Percentiles rank a stretch among this genome's conserved stretches.
These are phyloP conservation scores for Microthlaspi erraticum DNA, from an alignment of 345 rosid genomes.

Conservation along the genomic window DNA sequence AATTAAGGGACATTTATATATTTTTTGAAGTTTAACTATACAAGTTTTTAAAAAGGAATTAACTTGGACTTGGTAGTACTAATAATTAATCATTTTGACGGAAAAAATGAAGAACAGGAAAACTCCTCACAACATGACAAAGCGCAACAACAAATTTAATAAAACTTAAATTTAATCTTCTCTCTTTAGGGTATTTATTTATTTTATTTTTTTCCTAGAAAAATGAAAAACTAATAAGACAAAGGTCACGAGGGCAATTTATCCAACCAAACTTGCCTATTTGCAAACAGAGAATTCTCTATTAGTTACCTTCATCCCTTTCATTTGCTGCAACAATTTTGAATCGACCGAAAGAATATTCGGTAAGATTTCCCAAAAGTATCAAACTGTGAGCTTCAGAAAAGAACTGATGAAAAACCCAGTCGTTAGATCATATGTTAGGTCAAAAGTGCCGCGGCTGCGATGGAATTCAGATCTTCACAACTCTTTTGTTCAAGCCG, in stretches of 20 bases:
- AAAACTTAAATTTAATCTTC: constrained; percentile 18
- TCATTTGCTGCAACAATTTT: constrained; percentile 17
- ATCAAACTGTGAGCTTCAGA: not conserved
- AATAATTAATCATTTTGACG: not conserved
- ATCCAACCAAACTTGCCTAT: constrained; percentile 19
- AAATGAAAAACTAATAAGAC: not conserved
- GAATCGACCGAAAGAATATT: not conserved
- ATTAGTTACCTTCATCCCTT: constrained; percentile 20
- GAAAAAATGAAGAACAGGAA: not conserved
- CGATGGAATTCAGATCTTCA: constrained; percentile 89
- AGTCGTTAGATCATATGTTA: constrained; percentile 66
- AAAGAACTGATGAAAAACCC: constrained; percentile 28
- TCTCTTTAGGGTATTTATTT: constrained; percentile 23
- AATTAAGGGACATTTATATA: not conserved
- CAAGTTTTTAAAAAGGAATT: not conserved
- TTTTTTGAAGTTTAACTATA: not conserved
- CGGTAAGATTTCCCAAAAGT: not conserved
- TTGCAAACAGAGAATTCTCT: constrained; percentile 14
- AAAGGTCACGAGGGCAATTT: constrained; percentile 3
- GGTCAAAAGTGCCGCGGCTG: constrained; percentile 79
- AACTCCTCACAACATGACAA: constrained; percentile 27
- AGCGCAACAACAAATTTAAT: constrained; percentile 8
- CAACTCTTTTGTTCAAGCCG: constrained; percentile 69
- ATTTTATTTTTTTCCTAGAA: not conserved
- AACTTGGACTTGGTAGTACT: not conserved